Percentiles rank a stretch among this genome's conserved stretches.
Evolutionary conservation across 441 rosid genomes (phyloP).

Genomic region (Manihot esculenta): DNA sequence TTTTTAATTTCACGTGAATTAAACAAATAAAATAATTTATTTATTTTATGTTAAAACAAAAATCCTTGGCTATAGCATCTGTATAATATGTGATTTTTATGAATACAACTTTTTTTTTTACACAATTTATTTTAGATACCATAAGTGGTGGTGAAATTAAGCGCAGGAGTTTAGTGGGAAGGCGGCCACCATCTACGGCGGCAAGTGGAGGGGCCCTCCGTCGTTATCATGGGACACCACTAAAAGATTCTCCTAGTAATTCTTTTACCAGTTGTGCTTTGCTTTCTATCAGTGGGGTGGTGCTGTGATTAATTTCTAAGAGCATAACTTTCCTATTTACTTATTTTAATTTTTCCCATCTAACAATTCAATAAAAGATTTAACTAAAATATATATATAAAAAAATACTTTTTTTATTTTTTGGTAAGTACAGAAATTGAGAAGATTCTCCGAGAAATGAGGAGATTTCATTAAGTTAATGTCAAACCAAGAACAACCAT

Average conservation of each 20-base stretch:
- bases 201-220: conserved; percentile 1
- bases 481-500: too few relatives aligned
- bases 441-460: conserved; percentile 16
- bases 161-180: not conserved
- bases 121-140: too few relatives aligned
- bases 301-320: not conserved
- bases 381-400: not conserved
- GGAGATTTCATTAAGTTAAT: conserved; percentile 6
- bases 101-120: too few relatives aligned
- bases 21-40: too few relatives aligned
- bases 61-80: too few relatives aligned
- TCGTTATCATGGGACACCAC: not conserved
- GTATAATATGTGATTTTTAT: too few relatives aligned
- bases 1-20: too few relatives aligned
- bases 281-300: conserved; percentile 20
- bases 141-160: not conserved
- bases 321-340: too few relatives aligned
- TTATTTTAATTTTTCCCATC: not conserved
- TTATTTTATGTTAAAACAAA: too few relatives aligned
- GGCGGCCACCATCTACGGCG: conserved; percentile 2
- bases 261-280: conserved; percentile 5
- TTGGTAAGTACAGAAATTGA: not conserved
- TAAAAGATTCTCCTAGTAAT: not conserved
- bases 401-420: not conserved
- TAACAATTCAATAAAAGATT: not conserved